These are phyloP conservation scores for Wickerhamiella kurtzmanii DNA, from an alignment of 805 yeast genomes.

Conservation along the genomic window DNA sequence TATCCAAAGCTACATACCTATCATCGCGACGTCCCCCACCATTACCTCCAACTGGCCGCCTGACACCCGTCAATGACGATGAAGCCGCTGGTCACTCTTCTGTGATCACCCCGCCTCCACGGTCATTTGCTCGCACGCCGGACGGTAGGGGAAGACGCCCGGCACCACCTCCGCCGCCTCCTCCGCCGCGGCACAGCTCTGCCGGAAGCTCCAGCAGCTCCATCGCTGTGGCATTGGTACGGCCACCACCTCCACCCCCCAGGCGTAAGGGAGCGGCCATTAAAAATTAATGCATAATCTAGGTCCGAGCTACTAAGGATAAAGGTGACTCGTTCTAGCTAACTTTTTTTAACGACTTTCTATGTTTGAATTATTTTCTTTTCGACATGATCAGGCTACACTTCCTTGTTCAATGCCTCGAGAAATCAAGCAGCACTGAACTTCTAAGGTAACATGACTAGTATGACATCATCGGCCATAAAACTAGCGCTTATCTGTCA, in stretches of 20 bases:
- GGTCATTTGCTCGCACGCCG: background rate
- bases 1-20: background rate
- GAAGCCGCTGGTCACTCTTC: background rate
- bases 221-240: background rate
- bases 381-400: too few relatives aligned
- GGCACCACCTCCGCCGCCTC: slow-evolving; percentile 1
- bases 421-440: too few relatives aligned
- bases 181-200: background rate
- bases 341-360: too few relatives aligned
- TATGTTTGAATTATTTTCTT: too few relatives aligned
- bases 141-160: background rate
- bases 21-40: background rate
- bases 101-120: background rate
- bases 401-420: too few relatives aligned
- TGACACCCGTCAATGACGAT: background rate
- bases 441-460: too few relatives aligned
- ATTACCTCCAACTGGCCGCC: background rate
- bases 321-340: too few relatives aligned
- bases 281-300: too few relatives aligned
- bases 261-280: background rate
- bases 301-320: too few relatives aligned
- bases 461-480: too few relatives aligned
- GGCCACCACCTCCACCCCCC: slow-evolving; percentile 1
- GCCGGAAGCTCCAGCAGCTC: background rate
- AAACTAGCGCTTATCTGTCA: too few relatives aligned